These are phyloP conservation scores for Globisporangium splendens DNA, from an alignment of 352 stramenopile genomes.

Conservation along the genomic window DNA sequence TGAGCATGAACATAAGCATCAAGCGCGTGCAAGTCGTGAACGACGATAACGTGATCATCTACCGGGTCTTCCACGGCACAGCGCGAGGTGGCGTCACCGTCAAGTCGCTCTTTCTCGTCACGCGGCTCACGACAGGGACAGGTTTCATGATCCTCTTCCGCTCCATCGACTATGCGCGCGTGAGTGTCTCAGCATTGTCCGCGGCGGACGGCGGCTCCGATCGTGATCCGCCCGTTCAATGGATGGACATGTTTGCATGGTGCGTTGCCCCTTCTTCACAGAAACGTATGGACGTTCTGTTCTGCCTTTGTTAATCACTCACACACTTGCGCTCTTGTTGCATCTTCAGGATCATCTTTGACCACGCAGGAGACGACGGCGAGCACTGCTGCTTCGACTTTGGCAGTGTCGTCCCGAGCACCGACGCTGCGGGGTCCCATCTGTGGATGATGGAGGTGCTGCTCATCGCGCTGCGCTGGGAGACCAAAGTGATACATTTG, in stretches of 20 bases:
- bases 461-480: conserved; percentile 52
- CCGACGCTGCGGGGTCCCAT: conserved; percentile 29
- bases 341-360: conserved; percentile 35
- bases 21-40: conserved; percentile 47
- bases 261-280: conserved; percentile 5
- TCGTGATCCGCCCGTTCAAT: neutral
- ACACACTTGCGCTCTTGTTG: neutral
- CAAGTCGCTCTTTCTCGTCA: conserved; percentile 49
- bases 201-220: neutral
- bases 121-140: conserved; percentile 28
- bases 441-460: conserved; percentile 67
- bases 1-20: conserved; percentile 29
- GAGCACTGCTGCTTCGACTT: conserved; percentile 38
- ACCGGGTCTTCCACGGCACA: conserved; percentile 34
- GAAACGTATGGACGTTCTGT: too few relatives aligned
- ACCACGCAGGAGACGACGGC: conserved; percentile 18
- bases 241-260: conserved; percentile 50
- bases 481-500: conserved; percentile 44
- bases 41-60: conserved; percentile 56
- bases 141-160: conserved; percentile 47
- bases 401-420: conserved; percentile 40
- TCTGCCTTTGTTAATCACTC: too few relatives aligned
- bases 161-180: conserved; percentile 23
- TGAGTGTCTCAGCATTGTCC: neutral
- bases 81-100: conserved; percentile 15